Conservation (phyloP, 2,329 filamentous ascomycete genomes). For the Neofusicoccum umdonicola region DNA sequence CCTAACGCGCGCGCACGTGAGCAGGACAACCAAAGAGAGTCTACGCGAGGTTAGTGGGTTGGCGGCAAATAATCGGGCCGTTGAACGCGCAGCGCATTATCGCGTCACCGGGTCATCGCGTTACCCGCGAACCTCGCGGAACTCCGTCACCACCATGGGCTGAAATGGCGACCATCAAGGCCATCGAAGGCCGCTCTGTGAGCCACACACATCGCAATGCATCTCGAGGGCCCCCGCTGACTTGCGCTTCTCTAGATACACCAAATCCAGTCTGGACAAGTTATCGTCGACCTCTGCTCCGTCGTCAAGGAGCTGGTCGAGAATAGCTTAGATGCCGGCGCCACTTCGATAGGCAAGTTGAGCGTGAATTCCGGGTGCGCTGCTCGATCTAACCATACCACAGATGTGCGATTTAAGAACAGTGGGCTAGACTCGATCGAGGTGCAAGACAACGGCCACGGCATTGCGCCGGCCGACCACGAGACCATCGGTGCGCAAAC, state of each 20-base stretch:
- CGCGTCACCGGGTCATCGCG: constrained; percentile 14
- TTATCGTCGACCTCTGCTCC: constrained; percentile 94
- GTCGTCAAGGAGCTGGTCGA: constrained; percentile 97
- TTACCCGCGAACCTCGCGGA: background rate
- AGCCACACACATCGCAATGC: constrained; percentile 24
- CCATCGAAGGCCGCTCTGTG: constrained; percentile 87
- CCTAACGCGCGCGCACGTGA: too few species aligned
- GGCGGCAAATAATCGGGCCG: too few species aligned
- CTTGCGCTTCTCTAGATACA: constrained; percentile 61
- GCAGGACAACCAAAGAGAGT: too few species aligned
- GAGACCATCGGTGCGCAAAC: too few species aligned
- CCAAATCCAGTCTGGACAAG: constrained; percentile 97
- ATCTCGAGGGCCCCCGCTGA: background rate
- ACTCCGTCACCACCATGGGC: constrained; percentile 38
- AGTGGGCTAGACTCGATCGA: constrained; percentile 91
- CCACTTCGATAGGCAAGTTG: constrained; percentile 73
- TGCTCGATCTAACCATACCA: constrained; percentile 32
- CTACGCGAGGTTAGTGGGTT: too few species aligned
- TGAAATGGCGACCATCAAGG: constrained; percentile 87
- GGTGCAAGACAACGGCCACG: constrained; percentile 87
- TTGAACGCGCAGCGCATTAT: too few species aligned
- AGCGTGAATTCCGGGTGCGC: background rate
- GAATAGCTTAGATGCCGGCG: constrained; percentile 90
- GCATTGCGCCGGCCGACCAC: too few species aligned
- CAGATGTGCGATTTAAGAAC: constrained; percentile 91